Evolutionary conservation across 2,329 filamentous ascomycete genomes (phyloP).

Genomic region (Fusarium duplospermum): DNA sequence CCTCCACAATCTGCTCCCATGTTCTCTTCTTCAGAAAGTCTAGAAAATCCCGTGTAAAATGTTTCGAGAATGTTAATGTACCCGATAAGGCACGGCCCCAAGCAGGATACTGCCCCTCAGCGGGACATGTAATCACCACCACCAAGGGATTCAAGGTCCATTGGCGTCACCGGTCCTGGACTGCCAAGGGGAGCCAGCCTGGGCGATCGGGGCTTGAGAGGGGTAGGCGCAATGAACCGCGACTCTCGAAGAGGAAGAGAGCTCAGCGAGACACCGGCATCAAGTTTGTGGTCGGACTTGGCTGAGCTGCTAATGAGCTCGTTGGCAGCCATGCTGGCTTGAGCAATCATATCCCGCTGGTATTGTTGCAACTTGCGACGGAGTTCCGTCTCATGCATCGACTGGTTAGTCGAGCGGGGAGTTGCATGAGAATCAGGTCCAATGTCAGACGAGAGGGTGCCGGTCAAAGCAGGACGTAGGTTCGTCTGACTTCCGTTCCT

Average conservation of each 20-base stretch:
- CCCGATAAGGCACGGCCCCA: background rate
- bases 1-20: conserved; percentile 10
- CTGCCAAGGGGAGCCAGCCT: conserved; percentile 65
- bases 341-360: conserved; percentile 70
- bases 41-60: background rate
- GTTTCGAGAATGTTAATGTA: background rate
- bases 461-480: conserved; percentile 40
- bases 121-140: conserved; percentile 52
- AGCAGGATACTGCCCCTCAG: background rate
- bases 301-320: conserved; percentile 52
- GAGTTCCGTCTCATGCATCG: conserved; percentile 54
- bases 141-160: conserved; percentile 61
- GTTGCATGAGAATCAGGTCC: conserved; percentile 53
- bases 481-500: conserved; percentile 44
- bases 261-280: conserved; percentile 48
- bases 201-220: conserved; percentile 62
- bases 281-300: conserved; percentile 41
- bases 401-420: conserved; percentile 15
- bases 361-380: conserved; percentile 67
- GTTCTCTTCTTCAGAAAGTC: background rate
- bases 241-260: conserved; percentile 52
- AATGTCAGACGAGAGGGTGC: conserved; percentile 46
- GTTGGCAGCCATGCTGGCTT: conserved; percentile 64
- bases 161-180: conserved; percentile 71
- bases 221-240: conserved; percentile 51